Evolutionary conservation across 208 protist species (phyloP).

Genomic region (Acanthamoeba sp.): DNA sequence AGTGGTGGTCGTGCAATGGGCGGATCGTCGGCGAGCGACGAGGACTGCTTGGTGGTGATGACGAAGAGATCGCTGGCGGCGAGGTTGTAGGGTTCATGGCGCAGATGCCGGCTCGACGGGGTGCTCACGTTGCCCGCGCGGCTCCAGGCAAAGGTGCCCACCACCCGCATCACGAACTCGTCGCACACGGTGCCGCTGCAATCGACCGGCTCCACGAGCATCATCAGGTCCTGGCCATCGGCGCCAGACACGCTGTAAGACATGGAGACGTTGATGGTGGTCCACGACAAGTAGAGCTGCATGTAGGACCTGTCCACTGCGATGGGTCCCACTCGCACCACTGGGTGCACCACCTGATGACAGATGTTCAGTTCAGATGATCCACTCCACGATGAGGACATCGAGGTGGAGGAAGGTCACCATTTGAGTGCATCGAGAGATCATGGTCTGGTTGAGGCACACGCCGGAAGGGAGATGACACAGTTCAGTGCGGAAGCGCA

Average conservation of each 20-base stretch:
- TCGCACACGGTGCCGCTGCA: not conserved
- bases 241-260: not conserved
- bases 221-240: not conserved
- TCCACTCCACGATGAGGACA: too few species aligned
- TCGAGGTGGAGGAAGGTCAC: not conserved
- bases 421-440: not conserved
- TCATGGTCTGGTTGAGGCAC: constrained; percentile 28
- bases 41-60: not conserved
- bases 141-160: not conserved
- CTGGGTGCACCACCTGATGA: not conserved
- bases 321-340: not conserved
- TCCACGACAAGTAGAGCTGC: constrained; percentile 3
- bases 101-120: not conserved
- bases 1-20: not conserved
- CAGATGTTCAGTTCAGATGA: too few species aligned
- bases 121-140: not conserved
- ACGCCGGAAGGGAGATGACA: not conserved
- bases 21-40: not conserved
- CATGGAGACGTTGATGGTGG: not conserved
- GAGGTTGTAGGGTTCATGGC: not conserved
- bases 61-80: not conserved
- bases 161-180: not conserved
- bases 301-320: constrained; percentile 1
- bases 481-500: not conserved
- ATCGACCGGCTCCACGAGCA: not conserved